Conservation (phyloP, 176 grass and related monocot genomes). For the Hordeum vulgare region DNA sequence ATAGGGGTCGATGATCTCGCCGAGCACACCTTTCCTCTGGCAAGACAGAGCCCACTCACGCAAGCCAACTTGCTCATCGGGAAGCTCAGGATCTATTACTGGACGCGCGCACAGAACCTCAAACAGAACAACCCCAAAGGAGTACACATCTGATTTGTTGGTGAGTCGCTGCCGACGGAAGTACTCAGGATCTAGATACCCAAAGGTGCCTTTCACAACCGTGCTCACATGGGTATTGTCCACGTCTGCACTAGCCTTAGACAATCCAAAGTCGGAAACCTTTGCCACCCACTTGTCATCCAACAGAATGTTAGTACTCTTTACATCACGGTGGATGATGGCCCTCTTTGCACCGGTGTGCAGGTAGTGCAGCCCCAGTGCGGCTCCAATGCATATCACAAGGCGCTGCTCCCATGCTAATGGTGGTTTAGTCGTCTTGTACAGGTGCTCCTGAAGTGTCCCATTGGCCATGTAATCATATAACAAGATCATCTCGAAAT, state of each 20-base stretch:
- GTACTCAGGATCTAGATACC: slow-evolving; percentile 38
- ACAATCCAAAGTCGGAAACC: slow-evolving; percentile 24
- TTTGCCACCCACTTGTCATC: slow-evolving; percentile 45
- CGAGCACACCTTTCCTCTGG: background rate
- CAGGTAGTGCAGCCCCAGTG: slow-evolving; percentile 26
- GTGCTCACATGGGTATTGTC: slow-evolving; percentile 27
- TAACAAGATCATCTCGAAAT: slow-evolving; percentile 45
- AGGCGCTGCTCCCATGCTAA: slow-evolving; percentile 37
- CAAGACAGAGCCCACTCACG: slow-evolving; percentile 25
- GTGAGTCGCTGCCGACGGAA: slow-evolving; percentile 21
- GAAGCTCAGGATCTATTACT: background rate
- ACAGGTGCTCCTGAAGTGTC: slow-evolving; percentile 40
- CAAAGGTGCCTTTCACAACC: slow-evolving; percentile 39
- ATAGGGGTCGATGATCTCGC: background rate
- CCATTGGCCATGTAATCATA: slow-evolving; percentile 57
- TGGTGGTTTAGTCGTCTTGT: slow-evolving; percentile 34
- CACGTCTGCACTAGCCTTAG: background rate
- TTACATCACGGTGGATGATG: slow-evolving; percentile 44
- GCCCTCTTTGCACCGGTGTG: background rate
- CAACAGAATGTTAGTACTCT: slow-evolving; percentile 43
- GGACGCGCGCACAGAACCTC: slow-evolving; percentile 29
- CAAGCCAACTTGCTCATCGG: slow-evolving; percentile 32
- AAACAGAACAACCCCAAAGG: slow-evolving; percentile 43
- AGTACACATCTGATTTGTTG: slow-evolving; percentile 35
- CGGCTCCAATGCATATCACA: slow-evolving; percentile 42